Percentiles rank a stretch among this genome's conserved stretches.
phyloP scores from a whole-genome alignment of 2,329 filamentous ascomycete species.

The Ophiosphaerella narmari region DNA sequence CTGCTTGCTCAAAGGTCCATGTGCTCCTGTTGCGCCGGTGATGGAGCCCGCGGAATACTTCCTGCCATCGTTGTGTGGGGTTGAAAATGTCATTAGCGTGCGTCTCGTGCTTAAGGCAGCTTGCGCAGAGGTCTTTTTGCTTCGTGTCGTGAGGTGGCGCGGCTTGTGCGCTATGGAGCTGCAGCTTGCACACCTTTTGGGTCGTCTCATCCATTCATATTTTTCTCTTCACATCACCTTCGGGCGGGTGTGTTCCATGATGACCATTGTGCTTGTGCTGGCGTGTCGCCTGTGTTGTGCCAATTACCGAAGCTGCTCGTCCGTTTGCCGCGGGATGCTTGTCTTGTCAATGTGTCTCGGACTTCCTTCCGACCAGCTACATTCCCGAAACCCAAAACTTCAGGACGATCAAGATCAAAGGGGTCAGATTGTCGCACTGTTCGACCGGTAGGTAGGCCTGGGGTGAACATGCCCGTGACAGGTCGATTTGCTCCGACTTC shows the following conservation, averaged over 20 bases:
- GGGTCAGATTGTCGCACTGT: constrained; percentile 47
- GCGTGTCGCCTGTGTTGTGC: constrained; percentile 26
- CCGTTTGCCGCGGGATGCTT: constrained; percentile 31
- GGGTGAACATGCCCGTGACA: constrained; percentile 31
- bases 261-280: constrained; percentile 7
- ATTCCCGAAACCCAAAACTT: constrained; percentile 42
- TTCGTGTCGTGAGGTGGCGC: constrained; percentile 4
- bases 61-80: constrained; percentile 29
- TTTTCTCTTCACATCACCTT: constrained; percentile 19
- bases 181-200: constrained; percentile 14
- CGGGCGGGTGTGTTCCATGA: constrained; percentile 21
- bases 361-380: constrained; percentile 34
- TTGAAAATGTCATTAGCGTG: neutral
- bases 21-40: constrained; percentile 1
- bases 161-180: constrained; percentile 15
- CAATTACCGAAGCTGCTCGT: constrained; percentile 39
- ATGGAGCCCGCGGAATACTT: constrained; percentile 42
- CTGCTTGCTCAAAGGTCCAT: neutral
- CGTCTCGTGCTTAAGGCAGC: neutral
- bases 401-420: constrained; percentile 48
- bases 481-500: constrained; percentile 44
- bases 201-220: neutral
- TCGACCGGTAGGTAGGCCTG: constrained; percentile 18
- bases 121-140: constrained; percentile 10
- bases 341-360: constrained; percentile 34